Conservation (phyloP, 352 stramenopile genomes). For the Elongisporangium anandrum region DNA sequence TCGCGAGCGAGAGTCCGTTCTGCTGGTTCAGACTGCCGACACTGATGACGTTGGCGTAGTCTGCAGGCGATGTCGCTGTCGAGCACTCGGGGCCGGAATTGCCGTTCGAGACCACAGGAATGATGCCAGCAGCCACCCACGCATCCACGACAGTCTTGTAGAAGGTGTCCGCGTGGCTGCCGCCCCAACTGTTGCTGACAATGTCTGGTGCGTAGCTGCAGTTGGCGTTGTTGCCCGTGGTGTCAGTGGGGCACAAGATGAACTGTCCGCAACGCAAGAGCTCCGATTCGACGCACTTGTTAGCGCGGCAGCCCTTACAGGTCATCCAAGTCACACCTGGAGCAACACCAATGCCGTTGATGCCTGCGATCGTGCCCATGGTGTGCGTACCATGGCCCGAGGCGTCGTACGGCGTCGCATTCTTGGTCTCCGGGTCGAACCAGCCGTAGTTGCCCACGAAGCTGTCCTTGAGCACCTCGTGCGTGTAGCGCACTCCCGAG, state of each 20-base stretch:
- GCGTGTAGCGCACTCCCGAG: conserved; percentile 28
- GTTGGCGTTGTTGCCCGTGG: conserved; percentile 19
- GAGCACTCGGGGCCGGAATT: conserved; percentile 26
- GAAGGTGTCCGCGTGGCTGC: conserved; percentile 9
- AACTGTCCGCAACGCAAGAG: conserved; percentile 51
- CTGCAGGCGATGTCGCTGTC: conserved; percentile 23
- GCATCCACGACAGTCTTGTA: conserved; percentile 27
- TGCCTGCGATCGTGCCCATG: conserved; percentile 14
- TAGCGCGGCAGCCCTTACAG: conserved; percentile 16
- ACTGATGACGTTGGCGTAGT: conserved; percentile 28
- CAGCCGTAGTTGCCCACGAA: conserved; percentile 22
- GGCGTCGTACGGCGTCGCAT: conserved; percentile 13
- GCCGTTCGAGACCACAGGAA: conserved; percentile 36
- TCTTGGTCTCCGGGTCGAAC: conserved; percentile 29
- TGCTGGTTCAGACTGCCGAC: conserved; percentile 25
- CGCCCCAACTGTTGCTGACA: conserved; percentile 54
- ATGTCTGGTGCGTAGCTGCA: conserved; percentile 42
- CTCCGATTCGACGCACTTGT: conserved; percentile 19
- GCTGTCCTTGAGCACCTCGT: conserved; percentile 19
- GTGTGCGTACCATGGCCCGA: conserved; percentile 27
- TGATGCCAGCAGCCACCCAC: conserved; percentile 36
- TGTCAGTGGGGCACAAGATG: conserved; percentile 44
- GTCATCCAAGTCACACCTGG: conserved; percentile 21
- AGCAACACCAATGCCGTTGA: conserved; percentile 19
- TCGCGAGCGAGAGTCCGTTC: conserved; percentile 21